These are phyloP conservation scores for Tricholoma sp. DNA, from an alignment of 768 basidiomycete species.

Conservation along the genomic window DNA sequence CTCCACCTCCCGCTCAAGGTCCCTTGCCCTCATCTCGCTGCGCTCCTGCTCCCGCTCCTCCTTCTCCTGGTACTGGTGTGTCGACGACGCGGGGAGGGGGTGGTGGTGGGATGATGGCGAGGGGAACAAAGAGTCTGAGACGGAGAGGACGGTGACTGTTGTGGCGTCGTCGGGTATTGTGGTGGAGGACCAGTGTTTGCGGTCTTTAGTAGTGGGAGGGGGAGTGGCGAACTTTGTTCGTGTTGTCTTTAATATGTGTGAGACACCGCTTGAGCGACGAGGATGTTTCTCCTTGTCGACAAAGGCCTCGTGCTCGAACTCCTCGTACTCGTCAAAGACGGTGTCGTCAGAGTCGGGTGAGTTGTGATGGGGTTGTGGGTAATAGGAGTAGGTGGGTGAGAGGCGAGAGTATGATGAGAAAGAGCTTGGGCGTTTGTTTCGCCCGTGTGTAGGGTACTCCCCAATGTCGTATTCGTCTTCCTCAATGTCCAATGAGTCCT, in stretches of 20 bases:
- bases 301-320: slow-evolving; percentile 10
- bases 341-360: slow-evolving; percentile 19
- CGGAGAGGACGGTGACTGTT: background rate
- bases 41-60: slow-evolving; percentile 2
- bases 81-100: background rate
- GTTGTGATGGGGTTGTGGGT: slow-evolving; percentile 17
- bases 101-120: slow-evolving; percentile 4
- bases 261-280: background rate
- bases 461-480: slow-evolving; percentile 16
- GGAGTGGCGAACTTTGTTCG: background rate
- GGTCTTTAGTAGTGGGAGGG: background rate
- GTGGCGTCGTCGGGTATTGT: background rate
- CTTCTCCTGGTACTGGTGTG: slow-evolving; percentile 1
- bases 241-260: background rate
- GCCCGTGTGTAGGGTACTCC: background rate
- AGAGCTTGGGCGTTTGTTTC: slow-evolving; percentile 9
- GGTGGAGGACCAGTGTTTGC: background rate
- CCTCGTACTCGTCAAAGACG: slow-evolving; percentile 25
- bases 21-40: slow-evolving; percentile 15
- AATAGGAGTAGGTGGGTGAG: slow-evolving; percentile 11
- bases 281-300: background rate
- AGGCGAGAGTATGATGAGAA: slow-evolving; percentile 11
- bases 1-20: slow-evolving; percentile 15
- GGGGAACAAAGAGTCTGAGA: slow-evolving; percentile 4
- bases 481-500: slow-evolving; percentile 20